Percentiles rank a stretch among this genome's conserved stretches.
Evolutionary conservation across 2,329 filamentous ascomycete species (phyloP).

Genomic region (Aspergillus tubingensis): DNA sequence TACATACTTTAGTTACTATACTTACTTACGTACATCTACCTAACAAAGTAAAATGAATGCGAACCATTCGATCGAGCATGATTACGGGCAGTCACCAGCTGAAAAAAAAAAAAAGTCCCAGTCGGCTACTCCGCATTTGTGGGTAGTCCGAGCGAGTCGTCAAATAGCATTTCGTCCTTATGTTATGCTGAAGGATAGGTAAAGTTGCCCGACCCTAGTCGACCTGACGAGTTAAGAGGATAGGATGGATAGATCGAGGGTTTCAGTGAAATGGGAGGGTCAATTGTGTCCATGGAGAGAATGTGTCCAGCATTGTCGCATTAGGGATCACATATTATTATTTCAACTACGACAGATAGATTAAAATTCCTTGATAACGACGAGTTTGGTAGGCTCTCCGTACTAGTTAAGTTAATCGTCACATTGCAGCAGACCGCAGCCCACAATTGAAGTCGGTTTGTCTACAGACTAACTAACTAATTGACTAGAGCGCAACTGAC

Average conservation of each 20-base stretch:
- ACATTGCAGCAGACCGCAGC: slow-evolving; percentile 12
- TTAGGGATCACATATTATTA: background rate
- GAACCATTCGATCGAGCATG: slow-evolving; percentile 18
- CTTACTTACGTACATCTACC: slow-evolving; percentile 9
- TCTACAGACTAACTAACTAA: slow-evolving; percentile 6
- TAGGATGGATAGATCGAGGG: background rate
- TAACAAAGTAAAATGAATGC: slow-evolving; percentile 11
- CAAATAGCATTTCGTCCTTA: slow-evolving; percentile 19
- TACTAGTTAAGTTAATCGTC: background rate
- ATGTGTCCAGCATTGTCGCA: background rate
- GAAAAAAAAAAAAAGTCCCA: slow-evolving; percentile 15
- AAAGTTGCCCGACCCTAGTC: slow-evolving; percentile 12
- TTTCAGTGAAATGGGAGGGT: background rate
- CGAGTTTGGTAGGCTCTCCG: slow-evolving; percentile 2
- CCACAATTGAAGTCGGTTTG: slow-evolving; percentile 9
- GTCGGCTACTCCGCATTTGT: slow-evolving; percentile 23
- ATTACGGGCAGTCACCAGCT: slow-evolving; percentile 25
- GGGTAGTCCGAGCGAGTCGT: slow-evolving; percentile 15
- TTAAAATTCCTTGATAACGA: background rate
- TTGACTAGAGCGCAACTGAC: background rate
- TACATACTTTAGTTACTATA: background rate
- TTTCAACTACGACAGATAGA: background rate
- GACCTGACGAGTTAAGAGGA: background rate
- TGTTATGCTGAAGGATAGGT: slow-evolving; percentile 16
- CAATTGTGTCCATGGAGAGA: background rate